These are phyloP conservation scores for Euphorbia peplus DNA, from an alignment of 345 rosid genomes.

Conservation along the genomic window DNA sequence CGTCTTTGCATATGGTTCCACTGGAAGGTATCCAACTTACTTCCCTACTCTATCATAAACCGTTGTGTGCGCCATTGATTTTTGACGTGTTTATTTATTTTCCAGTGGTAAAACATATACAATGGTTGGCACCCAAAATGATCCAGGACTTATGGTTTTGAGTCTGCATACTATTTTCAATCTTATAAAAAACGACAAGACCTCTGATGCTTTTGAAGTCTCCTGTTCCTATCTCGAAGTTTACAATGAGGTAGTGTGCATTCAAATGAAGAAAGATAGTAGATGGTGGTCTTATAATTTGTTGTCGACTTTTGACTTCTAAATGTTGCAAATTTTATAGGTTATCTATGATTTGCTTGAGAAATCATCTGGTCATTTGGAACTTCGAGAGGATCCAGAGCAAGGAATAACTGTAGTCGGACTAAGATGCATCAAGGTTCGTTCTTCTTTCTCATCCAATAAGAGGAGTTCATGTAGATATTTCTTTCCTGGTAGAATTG, in stretches of 20 bases:
- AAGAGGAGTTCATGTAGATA: background rate
- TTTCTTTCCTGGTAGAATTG: background rate
- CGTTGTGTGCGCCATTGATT: background rate
- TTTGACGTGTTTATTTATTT: background rate
- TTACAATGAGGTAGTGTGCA: conserved; percentile 71
- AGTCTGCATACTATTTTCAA: conserved; percentile 81
- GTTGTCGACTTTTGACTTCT: conserved; percentile 6
- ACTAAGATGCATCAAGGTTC: conserved; percentile 81
- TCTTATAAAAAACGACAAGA: conserved; percentile 60
- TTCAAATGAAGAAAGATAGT: conserved; percentile 2
- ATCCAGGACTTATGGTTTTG: conserved; percentile 98
- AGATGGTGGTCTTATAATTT: background rate
- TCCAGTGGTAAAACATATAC: conserved; percentile 91
- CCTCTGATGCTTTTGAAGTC: conserved; percentile 75
- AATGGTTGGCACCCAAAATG: conserved; percentile 83
- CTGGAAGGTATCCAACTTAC: conserved; percentile 67
- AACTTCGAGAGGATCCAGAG: conserved; percentile 97
- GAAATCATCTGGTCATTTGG: conserved; percentile 86
- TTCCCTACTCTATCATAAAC: background rate
- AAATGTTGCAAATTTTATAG: conserved; percentile 35
- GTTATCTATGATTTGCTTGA: conserved; percentile 94
- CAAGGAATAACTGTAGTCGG: conserved; percentile 88
- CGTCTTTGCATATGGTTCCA: conserved; percentile 92
- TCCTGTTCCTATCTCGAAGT: conserved; percentile 94
- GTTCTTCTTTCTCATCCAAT: conserved; percentile 12